These are phyloP conservation scores for Sutorius australiensis DNA, from an alignment of 768 basidiomycete genomes.

Conservation along the genomic window DNA sequence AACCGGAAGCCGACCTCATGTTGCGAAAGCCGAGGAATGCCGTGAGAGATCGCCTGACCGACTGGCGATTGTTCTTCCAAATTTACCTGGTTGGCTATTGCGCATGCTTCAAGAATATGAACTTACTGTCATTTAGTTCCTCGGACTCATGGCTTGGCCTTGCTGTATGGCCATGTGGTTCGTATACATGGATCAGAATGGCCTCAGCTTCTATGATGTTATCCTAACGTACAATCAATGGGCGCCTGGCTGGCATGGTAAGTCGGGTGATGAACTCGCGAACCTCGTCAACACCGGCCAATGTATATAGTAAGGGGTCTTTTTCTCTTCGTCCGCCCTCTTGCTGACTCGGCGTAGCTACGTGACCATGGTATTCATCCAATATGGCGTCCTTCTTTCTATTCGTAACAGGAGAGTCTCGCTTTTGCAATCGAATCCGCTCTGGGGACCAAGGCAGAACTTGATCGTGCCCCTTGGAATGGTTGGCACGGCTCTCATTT, in stretches of 20 bases:
- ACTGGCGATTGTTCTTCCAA: slow-evolving; percentile 47
- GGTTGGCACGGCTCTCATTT: slow-evolving; percentile 40
- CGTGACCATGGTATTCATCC: slow-evolving; percentile 46
- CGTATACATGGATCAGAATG: slow-evolving; percentile 37
- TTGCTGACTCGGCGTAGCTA: slow-evolving; percentile 30
- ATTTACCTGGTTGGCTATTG: slow-evolving; percentile 40
- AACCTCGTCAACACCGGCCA: slow-evolving; percentile 40
- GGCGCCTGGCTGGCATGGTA: slow-evolving; percentile 35
- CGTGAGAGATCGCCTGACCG: slow-evolving; percentile 46
- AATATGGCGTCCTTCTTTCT: slow-evolving; percentile 41
- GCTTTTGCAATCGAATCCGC: slow-evolving; percentile 40
- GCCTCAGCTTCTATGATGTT: slow-evolving; percentile 35
- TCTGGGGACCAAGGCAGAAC: slow-evolving; percentile 47
- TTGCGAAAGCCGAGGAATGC: slow-evolving; percentile 46
- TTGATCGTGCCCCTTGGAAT: slow-evolving; percentile 36
- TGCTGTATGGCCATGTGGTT: slow-evolving; percentile 43
- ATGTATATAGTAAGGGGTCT: slow-evolving; percentile 39
- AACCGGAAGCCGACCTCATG: slow-evolving; percentile 49
- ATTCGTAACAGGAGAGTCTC: slow-evolving; percentile 45
- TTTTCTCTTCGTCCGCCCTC: neutral
- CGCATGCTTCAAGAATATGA: neutral
- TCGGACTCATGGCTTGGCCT: slow-evolving; percentile 45
- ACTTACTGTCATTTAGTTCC: slow-evolving; percentile 31
- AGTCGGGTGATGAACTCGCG: slow-evolving; percentile 26
- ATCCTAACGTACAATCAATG: slow-evolving; percentile 42